Evolutionary conservation across 306 rosid genomes (phyloP).

Genomic region (Pyrus betulifolia): DNA sequence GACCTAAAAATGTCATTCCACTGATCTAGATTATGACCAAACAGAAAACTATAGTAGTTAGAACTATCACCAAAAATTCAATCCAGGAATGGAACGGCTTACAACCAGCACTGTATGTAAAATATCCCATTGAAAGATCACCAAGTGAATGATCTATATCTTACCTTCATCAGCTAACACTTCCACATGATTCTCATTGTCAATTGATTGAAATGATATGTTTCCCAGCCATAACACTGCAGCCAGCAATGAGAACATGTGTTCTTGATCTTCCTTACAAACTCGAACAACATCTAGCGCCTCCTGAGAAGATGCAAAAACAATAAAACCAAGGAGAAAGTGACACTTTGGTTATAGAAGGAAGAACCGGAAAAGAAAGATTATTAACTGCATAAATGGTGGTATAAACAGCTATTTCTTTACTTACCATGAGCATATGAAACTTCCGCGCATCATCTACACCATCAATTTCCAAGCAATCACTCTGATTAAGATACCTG

Average conservation of each 20-base stretch:
- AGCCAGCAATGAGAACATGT: conserved; percentile 49
- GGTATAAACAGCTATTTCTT: conserved; percentile 19
- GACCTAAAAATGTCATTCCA: background rate
- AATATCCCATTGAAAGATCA: conserved; percentile 1
- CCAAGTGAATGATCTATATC: conserved; percentile 2
- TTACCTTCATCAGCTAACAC: conserved; percentile 84
- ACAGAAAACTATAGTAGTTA: background rate
- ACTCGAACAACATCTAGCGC: conserved; percentile 57
- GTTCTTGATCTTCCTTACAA: conserved; percentile 71
- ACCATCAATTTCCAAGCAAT: conserved; percentile 63
- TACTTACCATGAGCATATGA: conserved; percentile 53
- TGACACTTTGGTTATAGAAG: conserved; percentile 9
- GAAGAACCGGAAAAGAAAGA: conserved; percentile 14
- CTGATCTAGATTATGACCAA: background rate
- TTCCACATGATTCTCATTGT: conserved; percentile 69
- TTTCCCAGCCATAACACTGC: conserved; percentile 94
- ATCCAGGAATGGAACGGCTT: background rate
- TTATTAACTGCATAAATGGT: background rate
- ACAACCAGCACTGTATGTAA: conserved; percentile 10
- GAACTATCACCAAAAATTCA: background rate
- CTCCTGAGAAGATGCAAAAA: conserved; percentile 38
- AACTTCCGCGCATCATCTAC: conserved; percentile 61
- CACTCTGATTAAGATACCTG: conserved; percentile 87
- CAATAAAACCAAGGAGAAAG: conserved; percentile 6
- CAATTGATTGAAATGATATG: conserved; percentile 57